These are phyloP conservation scores for Circinella umbellata DNA, from an alignment of 371 early-diverging fungal species.

Conservation along the genomic window DNA sequence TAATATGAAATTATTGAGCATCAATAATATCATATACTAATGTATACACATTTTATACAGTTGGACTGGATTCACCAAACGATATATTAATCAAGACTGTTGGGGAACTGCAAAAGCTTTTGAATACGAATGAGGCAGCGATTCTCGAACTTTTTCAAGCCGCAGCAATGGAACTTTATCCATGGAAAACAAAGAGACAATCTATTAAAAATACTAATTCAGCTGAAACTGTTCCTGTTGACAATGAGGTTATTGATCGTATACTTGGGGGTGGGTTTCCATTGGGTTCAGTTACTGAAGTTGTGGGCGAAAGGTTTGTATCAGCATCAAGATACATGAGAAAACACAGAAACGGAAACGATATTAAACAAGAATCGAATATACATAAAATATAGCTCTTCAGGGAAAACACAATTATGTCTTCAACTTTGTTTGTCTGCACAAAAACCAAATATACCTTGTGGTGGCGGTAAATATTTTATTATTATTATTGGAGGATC, in stretches of 20 bases:
- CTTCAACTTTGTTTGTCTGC: constrained; percentile 73
- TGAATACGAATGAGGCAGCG: constrained; percentile 11
- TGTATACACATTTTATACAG: neutral
- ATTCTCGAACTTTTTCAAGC: constrained; percentile 23
- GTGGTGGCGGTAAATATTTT: constrained; percentile 42
- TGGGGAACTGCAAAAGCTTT: constrained; percentile 13
- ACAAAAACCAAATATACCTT: constrained; percentile 66
- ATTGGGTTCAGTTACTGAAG: constrained; percentile 58
- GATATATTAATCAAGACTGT: constrained; percentile 21
- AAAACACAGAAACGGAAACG: too few relatives aligned
- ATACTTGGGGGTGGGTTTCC: constrained; percentile 61
- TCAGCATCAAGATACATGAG: neutral
- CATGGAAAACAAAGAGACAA: constrained; percentile 14
- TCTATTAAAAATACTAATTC: neutral
- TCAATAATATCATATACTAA: too few relatives aligned
- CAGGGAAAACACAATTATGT: constrained; percentile 81
- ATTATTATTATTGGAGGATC: neutral
- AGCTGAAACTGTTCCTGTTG: constrained; percentile 45
- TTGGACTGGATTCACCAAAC: constrained; percentile 20
- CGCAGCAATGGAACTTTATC: constrained; percentile 24
- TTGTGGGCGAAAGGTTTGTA: constrained; percentile 61
- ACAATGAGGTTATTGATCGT: constrained; percentile 55
- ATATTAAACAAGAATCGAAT: too few relatives aligned
- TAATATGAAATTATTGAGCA: too few relatives aligned
- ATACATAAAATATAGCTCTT: constrained; percentile 41